Percentiles rank a stretch among this genome's conserved stretches.
These are phyloP conservation scores for Metrosideros polymorpha DNA, from an alignment of 441 rosid genomes.

Conservation along the genomic window DNA sequence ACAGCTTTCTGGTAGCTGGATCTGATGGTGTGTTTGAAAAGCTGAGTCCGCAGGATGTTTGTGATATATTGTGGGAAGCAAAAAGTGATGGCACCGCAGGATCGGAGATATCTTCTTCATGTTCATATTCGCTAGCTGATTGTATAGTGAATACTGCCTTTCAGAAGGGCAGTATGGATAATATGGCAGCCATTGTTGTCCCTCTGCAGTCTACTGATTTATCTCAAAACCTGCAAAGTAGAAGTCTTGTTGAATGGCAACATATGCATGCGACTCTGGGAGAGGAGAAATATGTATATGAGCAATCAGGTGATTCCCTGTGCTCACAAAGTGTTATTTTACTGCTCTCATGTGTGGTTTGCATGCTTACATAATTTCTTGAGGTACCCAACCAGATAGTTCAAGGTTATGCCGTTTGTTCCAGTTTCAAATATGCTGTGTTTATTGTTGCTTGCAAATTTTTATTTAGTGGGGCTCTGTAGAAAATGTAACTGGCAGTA, in stretches of 20 bases:
- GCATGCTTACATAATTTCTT: not conserved
- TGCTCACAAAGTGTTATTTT: conserved; percentile 3
- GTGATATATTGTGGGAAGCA: conserved; percentile 72
- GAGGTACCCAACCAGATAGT: not conserved
- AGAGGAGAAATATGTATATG: conserved; percentile 22
- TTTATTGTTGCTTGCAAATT: not conserved
- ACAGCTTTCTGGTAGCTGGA: conserved; percentile 84
- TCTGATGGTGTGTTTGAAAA: conserved; percentile 94
- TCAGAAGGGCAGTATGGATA: conserved; percentile 80
- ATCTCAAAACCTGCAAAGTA: conserved; percentile 30
- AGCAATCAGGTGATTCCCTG: conserved; percentile 38
- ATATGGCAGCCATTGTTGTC: conserved; percentile 75
- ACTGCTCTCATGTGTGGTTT: not conserved
- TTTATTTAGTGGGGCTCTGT: not conserved
- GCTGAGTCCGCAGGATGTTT: conserved; percentile 66
- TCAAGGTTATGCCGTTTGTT: not conserved
- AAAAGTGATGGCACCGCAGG: conserved; percentile 24
- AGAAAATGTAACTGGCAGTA: not conserved
- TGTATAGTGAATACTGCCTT: conserved; percentile 70
- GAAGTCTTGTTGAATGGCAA: conserved; percentile 25
- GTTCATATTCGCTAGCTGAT: conserved; percentile 71
- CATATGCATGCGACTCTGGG: conserved; percentile 23
- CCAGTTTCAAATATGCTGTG: not conserved
- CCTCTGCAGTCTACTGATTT: conserved; percentile 43
- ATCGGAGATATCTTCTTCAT: conserved; percentile 45